phyloP scores from a whole-genome alignment of 2,329 filamentous ascomycete species.

The Trichoderma afroharzianum region DNA sequence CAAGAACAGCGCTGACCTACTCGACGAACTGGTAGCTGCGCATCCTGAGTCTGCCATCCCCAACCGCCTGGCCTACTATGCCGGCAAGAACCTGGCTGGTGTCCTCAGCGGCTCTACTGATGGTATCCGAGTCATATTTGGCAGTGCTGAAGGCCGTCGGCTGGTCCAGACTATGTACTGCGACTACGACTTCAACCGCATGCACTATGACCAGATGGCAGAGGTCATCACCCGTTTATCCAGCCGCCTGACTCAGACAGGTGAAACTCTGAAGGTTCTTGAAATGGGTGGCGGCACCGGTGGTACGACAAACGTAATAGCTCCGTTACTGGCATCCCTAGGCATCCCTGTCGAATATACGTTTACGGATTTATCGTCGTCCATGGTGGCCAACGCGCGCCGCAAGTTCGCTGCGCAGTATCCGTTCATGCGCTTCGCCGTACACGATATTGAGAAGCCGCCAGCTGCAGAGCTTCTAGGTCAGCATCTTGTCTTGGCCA shows the following conservation, averaged over 20 bases:
- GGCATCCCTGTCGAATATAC: conserved; percentile 33
- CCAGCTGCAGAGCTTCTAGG: neutral
- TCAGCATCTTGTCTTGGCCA: conserved; percentile 33
- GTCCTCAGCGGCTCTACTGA: conserved; percentile 34
- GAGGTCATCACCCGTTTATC: conserved; percentile 28
- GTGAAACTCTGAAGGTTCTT: conserved; percentile 29
- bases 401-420: conserved; percentile 15
- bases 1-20: neutral
- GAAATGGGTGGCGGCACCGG: conserved; percentile 28
- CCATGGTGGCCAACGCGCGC: conserved; percentile 17
- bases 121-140: conserved; percentile 39
- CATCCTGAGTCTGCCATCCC: neutral
- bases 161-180: conserved; percentile 36
- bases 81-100: conserved; percentile 27
- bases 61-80: conserved; percentile 24
- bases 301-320: conserved; percentile 32
- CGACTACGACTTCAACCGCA: conserved; percentile 34
- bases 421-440: conserved; percentile 17
- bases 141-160: conserved; percentile 31
- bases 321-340: conserved; percentile 26
- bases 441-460: conserved; percentile 2
- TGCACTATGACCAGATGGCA: conserved; percentile 32
- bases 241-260: neutral
- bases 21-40: neutral
- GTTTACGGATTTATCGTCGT: conserved; percentile 36